Evolutionary conservation across 2,329 filamentous ascomycete genomes (phyloP).

Genomic region (Scedosporium aurantiacum): DNA sequence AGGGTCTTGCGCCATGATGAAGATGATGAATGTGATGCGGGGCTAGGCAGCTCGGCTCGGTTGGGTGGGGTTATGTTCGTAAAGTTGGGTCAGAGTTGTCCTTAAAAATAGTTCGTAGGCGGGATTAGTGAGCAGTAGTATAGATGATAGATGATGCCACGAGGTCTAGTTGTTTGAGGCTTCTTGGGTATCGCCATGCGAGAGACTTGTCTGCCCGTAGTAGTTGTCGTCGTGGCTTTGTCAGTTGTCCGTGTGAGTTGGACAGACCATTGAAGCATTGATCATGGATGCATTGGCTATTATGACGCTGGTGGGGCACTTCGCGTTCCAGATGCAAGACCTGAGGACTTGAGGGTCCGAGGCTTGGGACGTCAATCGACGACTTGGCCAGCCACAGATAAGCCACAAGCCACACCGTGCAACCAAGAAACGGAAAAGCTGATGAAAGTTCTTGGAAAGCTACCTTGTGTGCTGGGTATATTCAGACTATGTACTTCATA

Average conservation of each 20-base stretch:
- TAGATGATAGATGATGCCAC: background rate
- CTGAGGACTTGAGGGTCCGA: too few relatives aligned
- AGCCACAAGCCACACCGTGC: too few relatives aligned
- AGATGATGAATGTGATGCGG: background rate
- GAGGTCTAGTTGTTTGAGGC: background rate
- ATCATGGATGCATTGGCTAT: background rate
- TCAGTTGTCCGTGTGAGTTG: background rate
- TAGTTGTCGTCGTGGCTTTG: background rate
- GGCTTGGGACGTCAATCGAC: too few relatives aligned
- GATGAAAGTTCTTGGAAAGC: too few relatives aligned
- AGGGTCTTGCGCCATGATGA: slow-evolving; percentile 62
- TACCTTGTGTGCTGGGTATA: too few relatives aligned
- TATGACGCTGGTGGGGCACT: background rate
- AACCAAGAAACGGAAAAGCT: too few relatives aligned
- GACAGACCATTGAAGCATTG: background rate
- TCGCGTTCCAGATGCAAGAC: background rate
- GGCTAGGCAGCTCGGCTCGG: background rate
- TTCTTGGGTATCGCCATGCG: background rate
- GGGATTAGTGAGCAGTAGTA: background rate
- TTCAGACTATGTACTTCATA: too few relatives aligned
- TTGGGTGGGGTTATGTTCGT: background rate
- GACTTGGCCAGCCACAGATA: too few relatives aligned
- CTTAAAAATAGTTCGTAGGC: background rate
- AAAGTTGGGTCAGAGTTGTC: background rate
- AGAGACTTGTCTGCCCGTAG: too few relatives aligned